phyloP scores from a whole-genome alignment of 2,329 filamentous ascomycete species.

The Talaromyces islandicus region DNA sequence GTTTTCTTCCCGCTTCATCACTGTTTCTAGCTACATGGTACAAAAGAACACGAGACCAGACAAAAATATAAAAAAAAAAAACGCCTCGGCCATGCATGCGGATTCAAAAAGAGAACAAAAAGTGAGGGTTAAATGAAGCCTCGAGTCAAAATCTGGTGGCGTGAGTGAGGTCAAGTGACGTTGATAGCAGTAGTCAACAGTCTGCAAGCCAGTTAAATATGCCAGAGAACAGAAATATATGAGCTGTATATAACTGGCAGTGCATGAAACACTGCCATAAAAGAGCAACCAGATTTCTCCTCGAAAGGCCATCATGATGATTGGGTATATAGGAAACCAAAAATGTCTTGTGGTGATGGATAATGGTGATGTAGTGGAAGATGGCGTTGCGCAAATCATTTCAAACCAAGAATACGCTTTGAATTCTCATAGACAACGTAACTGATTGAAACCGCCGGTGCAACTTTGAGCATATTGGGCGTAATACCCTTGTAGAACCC shows the following conservation, averaged over 20 bases:
- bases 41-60: neutral
- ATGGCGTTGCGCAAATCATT: conserved; percentile 21
- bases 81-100: conserved; percentile 8
- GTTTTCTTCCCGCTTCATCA: neutral
- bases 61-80: neutral
- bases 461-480: conserved; percentile 92
- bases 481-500: conserved; percentile 94
- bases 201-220: conserved; percentile 7
- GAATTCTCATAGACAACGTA: conserved; percentile 91
- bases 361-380: neutral
- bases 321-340: conserved; percentile 9
- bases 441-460: conserved; percentile 89
- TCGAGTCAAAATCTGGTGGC: neutral
- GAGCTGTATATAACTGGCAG: neutral
- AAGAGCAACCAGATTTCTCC: neutral
- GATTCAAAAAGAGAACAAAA: neutral
- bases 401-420: conserved; percentile 61
- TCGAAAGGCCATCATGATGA: neutral
- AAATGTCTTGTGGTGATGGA: neutral
- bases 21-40: neutral
- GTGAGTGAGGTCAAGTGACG: neutral
- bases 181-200: neutral
- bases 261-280: neutral
- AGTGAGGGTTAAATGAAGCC: neutral
- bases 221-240: neutral